Base-by-base conservation (phyloP, 495 filamentous ascomycete species). In the Aspergillus baeticus region DNA sequence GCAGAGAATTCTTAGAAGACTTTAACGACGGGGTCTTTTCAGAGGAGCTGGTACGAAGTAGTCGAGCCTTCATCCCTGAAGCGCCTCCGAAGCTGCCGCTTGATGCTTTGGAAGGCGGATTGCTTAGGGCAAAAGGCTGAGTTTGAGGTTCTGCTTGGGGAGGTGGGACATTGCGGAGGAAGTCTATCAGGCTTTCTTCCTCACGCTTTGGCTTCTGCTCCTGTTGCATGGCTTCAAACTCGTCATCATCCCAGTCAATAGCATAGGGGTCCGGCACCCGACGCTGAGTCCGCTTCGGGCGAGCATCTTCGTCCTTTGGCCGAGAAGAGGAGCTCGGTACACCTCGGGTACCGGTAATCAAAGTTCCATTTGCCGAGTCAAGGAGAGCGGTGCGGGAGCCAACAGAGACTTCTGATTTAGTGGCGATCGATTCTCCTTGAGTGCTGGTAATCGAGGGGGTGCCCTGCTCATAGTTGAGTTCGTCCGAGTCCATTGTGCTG, bases 241-340 rank as follows among this genome's bases (percentile, higher is more conserved):
- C 84, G 17, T 92, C 89, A 31, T 93, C 88, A 59, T 88, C 89
- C 37, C 86, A 79, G 59, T 96, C 93, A 54, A 98, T 89, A 33
- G 92, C 88, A 61, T 97, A 98, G 1, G 94, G 93, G 63, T 99
- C 95, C 38, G 81, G 87, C 38, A 90, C 84, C 22, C 91, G 85
- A 36, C 85, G 82, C 46, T 85, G 88, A 60, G 87, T 96, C 54
- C 90, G 84, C 42, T 58, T 63, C 55, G 71, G 79, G 31, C 20
- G 54, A 51, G 60, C 55, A 37, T 65, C 70, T 5, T 75, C 70
- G 4, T 53, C 65, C 15, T 48, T 42, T 22, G 52, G 36, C n/a
- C 45, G 21, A 34, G 47, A 51, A 29, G 60, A 60, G 4, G 60
- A 42, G 21, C 57, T 48, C 34, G 61, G 48, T 60, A 15, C n/a